Base-by-base conservation (phyloP, 2,329 filamentous ascomycete genomes). In the Alternaria sp. region DNA sequence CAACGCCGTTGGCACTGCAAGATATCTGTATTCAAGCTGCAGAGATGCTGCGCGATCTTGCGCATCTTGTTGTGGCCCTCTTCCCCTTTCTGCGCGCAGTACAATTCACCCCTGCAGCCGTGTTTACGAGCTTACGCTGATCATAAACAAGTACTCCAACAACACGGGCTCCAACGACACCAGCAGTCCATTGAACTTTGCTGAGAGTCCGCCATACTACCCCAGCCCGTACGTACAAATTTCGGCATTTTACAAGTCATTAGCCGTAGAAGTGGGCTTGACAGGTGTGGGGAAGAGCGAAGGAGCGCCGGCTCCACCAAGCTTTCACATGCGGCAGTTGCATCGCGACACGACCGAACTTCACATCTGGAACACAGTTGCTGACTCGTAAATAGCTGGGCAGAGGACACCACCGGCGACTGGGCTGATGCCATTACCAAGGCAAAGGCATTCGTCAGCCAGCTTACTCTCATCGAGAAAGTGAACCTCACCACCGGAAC, bases 401-500 rank as follows among this genome's bases (percentile, higher is more conserved):
- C 91, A 82, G 87, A 92, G 66, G 90, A 92, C 18, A 79, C 87
- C 6, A 79, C 87, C 6, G 92, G 91, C 14, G 77, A 75, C 47
- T 97, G 94, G 94, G 85, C 87, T 58, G 87, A 88, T 7, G 93
- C 93, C 43, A 94, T 97, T 71, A 82, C 81, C 20, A 90, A 91
- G 79, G 94, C 94, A 1, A 88, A 87, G 70, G 87, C 85, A 3
- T 95, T 97, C 73, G 93, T 97, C 49, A 91, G 90, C 10, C 89
- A 94, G 77, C 82, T 97, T 81, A 97, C 93, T 1, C 85, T 97
- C 37, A 77, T 89, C 11, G 94, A 97, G 80, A 97, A 97, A 83
- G 93, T 98, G 80, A 98, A 98, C 79, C 79, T 99, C 68, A 98
- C 95, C 3, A 97, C 94, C 1, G 95, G 95, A 79, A 88, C 91